Base-by-base conservation (phyloP, 768 basidiomycete species). In the Leccinum sublutescens region DNA sequence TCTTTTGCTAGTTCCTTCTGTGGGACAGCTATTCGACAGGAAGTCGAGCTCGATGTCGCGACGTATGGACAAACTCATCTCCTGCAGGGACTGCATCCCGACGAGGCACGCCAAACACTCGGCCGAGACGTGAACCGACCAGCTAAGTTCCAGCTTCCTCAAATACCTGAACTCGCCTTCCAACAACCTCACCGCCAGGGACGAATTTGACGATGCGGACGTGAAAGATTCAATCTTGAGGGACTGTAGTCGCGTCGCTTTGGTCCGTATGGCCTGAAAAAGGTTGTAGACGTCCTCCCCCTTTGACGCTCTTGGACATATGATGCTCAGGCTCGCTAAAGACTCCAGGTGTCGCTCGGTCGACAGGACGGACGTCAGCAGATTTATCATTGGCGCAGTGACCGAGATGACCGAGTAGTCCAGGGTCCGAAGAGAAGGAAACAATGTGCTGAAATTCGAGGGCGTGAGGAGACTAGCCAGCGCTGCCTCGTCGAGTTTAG, bases 361-460 rank as follows among this genome's bases (percentile, higher is more conserved):
- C 5, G 64, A 67, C 19, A 73, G 38, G 45, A 73, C 11, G 9
- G 56, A 36, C 2, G 58, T 59, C 51, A 73, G 50, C 2, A 73
- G 19, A 21, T 62, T 54, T 52, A 69, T 56, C 57, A 64, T 62
- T 7, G 65, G 56, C 14, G 62, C 64, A 25, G 58, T 17, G 38
- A 66, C 64, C 1, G 71, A 71, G 19, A 73, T 55, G 31, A 71
- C 62, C 14, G 71, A 63, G 43, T 68, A 71, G 52, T 73, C 69
- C 8, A 73, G 62, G n/a, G 52, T 31, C 21, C 56, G 59, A 21
- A 73, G 69, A 34, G 57, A 65, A 15, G 71, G 69, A 47, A 73
- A 68, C 17, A 73, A 43, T 0, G 43, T 2, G 51, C 59, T 59
- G 15, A 73, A 68, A 57, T 63, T 55, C n/a, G 60, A 58, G 1